Evolutionary conservation across 2,329 filamentous ascomycete genomes (phyloP), one percentile per base, ranked within the genome.

Genomic region (Colletotrichum siamense): DNA sequence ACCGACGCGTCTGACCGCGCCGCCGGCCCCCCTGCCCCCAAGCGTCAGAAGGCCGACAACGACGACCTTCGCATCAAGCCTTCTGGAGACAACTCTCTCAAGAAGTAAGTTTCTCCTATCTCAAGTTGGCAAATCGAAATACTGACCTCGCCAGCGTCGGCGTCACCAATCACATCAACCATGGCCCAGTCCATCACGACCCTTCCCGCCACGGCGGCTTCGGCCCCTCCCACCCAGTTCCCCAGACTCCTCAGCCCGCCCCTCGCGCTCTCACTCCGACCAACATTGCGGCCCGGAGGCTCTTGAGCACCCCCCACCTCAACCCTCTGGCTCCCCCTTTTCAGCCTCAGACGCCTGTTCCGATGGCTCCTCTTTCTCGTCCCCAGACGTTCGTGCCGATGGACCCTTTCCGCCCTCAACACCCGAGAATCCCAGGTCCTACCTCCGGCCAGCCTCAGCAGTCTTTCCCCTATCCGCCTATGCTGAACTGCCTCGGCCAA

Each of bases 101-200:
- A 49, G 8, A 49, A 52, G 44, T 52, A 52, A 22, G 44, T 10
- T 5, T 2, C 0, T 1, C 10, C 3, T 22, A 22, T 52, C 0
- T 22, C 6, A 0, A 13, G n/a, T 13, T 0, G 1, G 0, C 1
- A 4, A 52, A 52, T 52, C n/a, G 3, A 4, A 8, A 52, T 13
- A 22, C 6, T 49, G n/a, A 52, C n/a, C 0, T 52, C 18, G 2
- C 3, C n/a, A 52, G 44, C 4, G 44, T 22, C 10, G 10, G 44
- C 44, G 44, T 22, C 2, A 6, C n/a, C n/a, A 52, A 22, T 10
- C 2, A 10, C 6, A 8, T 22, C 44, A 8, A 52, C 6, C n/a
- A 52, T 52, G 44, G 6, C 2, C 44, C n/a, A n/a, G 44, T 22
- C 44, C 10, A 13, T 4, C 3, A 22, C n/a, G 0, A 8, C 44